These are phyloP conservation scores for Wickerhamiella vanderwaltii DNA, from an alignment of 805 yeast species.

Conservation along the genomic window DNA sequence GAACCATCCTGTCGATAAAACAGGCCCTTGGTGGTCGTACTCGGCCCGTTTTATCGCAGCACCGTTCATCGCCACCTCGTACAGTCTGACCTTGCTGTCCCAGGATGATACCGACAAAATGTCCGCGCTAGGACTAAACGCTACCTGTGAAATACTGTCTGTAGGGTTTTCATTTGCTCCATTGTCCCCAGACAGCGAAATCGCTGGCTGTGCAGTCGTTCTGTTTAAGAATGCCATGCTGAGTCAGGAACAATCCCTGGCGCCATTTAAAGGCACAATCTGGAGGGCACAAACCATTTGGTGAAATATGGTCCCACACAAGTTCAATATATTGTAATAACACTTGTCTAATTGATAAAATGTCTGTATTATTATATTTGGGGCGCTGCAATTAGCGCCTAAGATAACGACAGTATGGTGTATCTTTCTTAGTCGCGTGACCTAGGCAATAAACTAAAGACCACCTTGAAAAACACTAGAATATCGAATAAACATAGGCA, in stretches of 20 bases:
- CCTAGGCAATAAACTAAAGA: too few species aligned
- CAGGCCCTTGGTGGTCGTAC: slow-evolving; percentile 84
- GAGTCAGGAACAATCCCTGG: neutral
- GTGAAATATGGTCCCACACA: too few species aligned
- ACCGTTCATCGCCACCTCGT: slow-evolving; percentile 66
- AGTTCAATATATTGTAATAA: too few species aligned
- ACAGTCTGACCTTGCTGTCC: slow-evolving; percentile 90
- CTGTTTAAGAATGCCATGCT: slow-evolving; percentile 6
- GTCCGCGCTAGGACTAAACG: slow-evolving; percentile 81
- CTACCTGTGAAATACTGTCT: slow-evolving; percentile 74
- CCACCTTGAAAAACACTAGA: too few species aligned
- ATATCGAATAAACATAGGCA: too few species aligned
- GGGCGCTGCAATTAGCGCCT: too few species aligned
- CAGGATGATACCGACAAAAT: slow-evolving; percentile 73
- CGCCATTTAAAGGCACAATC: too few species aligned
- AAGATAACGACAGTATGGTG: too few species aligned
- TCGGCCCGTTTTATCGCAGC: slow-evolving; percentile 78
- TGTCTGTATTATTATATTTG: too few species aligned
- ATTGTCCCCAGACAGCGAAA: neutral
- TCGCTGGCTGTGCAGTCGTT: neutral
- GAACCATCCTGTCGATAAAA: slow-evolving; percentile 70
- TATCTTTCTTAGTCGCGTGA: too few species aligned
- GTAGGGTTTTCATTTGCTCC: slow-evolving; percentile 19
- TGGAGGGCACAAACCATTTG: too few species aligned
- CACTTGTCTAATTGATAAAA: too few species aligned